phyloP scores from a whole-genome alignment of 1,139 yeast species.

The Kodamaea suecica region DNA sequence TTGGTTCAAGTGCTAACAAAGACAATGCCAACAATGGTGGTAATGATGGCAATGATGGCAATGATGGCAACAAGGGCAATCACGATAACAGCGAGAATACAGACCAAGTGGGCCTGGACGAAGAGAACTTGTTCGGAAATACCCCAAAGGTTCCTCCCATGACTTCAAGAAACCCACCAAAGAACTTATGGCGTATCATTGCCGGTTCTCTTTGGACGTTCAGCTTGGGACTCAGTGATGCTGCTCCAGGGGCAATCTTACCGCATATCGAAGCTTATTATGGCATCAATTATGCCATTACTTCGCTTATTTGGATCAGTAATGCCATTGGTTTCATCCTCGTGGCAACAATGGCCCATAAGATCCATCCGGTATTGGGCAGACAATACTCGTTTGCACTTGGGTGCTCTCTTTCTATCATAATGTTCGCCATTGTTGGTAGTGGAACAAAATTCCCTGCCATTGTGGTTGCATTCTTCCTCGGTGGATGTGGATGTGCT shows the following conservation, averaged over 20 bases:
- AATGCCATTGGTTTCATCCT: constrained; percentile 45
- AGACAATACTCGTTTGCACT: constrained; percentile 14
- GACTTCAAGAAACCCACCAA: constrained; percentile 40
- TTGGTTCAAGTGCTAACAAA: neutral
- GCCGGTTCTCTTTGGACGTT: constrained; percentile 43
- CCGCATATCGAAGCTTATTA: constrained; percentile 42
- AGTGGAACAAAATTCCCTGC: constrained; percentile 37
- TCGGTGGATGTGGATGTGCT: constrained; percentile 62
- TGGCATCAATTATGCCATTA: constrained; percentile 34
- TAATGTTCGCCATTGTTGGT: constrained; percentile 41
- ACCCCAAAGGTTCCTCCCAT: constrained; percentile 13
- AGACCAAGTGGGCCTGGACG: neutral
- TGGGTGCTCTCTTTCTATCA: constrained; percentile 33
- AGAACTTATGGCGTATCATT: constrained; percentile 40
- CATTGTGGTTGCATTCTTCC: constrained; percentile 50
- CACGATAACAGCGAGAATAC: too few relatives aligned
- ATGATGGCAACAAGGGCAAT: too few relatives aligned
- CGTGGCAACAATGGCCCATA: constrained; percentile 39
- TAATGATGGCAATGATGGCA: too few relatives aligned
- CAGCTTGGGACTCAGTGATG: constrained; percentile 37
- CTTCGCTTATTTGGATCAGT: constrained; percentile 45
- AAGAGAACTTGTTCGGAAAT: neutral
- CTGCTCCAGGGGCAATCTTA: constrained; percentile 47
- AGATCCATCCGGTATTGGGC: constrained; percentile 41
- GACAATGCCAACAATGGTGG: neutral